A percentile compares a stretch with the other conserved stretches of the same genome.
Evolutionary conservation across 2,329 filamentous ascomycete genomes (phyloP).

Genomic region (Alternaria ventricosa): DNA sequence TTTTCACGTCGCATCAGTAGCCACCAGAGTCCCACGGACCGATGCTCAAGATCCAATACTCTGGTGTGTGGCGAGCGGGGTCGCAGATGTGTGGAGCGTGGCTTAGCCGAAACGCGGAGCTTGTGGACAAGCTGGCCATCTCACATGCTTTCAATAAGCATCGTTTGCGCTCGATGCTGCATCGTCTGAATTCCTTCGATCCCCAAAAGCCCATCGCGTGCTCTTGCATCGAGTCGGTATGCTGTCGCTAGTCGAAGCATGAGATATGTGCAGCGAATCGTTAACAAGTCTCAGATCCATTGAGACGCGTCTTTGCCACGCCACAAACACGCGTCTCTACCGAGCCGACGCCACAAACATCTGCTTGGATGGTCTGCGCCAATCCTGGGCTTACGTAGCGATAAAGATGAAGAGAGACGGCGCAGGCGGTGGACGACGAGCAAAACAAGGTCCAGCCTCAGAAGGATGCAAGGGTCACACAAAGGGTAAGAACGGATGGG

Average conservation of each 20-base stretch:
- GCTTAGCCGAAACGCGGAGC: background rate
- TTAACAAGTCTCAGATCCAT: background rate
- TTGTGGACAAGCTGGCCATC: background rate
- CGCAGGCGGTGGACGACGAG: background rate
- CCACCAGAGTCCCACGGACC: background rate
- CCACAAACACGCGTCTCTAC: background rate
- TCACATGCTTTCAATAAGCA: background rate
- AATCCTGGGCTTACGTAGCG: background rate
- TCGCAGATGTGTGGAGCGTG: background rate
- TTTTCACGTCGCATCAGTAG: background rate
- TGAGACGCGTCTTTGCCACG: background rate
- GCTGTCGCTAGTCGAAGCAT: background rate
- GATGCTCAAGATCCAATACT: background rate
- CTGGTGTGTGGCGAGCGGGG: background rate
- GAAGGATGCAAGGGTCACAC: background rate
- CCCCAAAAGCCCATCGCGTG: background rate
- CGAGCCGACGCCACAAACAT: background rate
- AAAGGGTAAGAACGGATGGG: background rate
- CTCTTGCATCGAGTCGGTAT: background rate
- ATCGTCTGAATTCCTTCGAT: background rate
- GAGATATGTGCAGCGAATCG: background rate
- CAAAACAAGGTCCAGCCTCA: slow-evolving; percentile 4
- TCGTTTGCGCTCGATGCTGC: background rate
- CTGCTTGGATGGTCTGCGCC: background rate
- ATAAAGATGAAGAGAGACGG: background rate